phyloP scores from a whole-genome alignment of 306 rosid species.

The Corylus avellana region DNA sequence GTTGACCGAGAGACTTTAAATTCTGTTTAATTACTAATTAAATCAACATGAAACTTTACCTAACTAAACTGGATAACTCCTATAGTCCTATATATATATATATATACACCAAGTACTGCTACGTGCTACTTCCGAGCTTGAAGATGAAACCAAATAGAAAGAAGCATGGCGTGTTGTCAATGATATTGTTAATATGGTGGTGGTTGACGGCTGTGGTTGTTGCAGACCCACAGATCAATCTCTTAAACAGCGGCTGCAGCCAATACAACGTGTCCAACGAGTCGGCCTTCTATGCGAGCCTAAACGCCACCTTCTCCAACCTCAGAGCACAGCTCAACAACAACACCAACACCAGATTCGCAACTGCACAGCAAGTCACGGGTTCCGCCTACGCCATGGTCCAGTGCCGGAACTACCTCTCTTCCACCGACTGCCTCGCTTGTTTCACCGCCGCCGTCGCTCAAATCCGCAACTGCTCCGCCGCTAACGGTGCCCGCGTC shows the following conservation, averaged over 20 bases:
- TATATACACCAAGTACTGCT: too few relatives aligned
- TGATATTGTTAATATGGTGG: conserved; percentile 5
- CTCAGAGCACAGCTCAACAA: conserved; percentile 31
- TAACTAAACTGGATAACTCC: too few relatives aligned
- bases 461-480: conserved; percentile 61
- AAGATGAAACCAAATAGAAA: neutral
- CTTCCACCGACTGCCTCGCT: conserved; percentile 46
- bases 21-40: too few relatives aligned
- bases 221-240: conserved; percentile 48
- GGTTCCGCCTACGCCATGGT: conserved; percentile 61
- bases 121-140: too few relatives aligned
- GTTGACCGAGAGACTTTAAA: too few relatives aligned
- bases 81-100: too few relatives aligned
- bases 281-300: conserved; percentile 43
- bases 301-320: conserved; percentile 46
- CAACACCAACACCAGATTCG: conserved; percentile 37
- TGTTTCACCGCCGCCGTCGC: conserved; percentile 46
- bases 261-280: conserved; percentile 54
- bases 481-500: conserved; percentile 75
- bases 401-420: conserved; percentile 65
- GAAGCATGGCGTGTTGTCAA: neutral
- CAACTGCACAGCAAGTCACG: conserved; percentile 36
- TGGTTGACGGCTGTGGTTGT: neutral
- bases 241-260: conserved; percentile 65
- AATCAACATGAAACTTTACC: too few relatives aligned